Evolutionary conservation across 148 eudicot genomes (phyloP), one percentile per base, ranked within the genome.

Genomic region (Nepenthes gracilis): DNA sequence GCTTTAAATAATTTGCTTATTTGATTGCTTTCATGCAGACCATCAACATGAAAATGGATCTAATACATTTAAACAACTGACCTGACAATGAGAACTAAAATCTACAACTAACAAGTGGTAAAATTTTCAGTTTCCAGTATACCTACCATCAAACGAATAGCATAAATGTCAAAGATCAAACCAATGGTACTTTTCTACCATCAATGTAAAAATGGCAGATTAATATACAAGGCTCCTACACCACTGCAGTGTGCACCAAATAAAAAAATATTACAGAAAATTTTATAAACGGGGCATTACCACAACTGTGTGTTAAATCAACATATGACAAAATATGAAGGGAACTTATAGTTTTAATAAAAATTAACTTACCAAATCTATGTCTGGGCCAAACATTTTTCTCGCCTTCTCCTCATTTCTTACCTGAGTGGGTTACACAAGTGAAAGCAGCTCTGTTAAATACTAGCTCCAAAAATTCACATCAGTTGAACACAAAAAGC

Each of bases 381-480:
- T 66, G 61, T 88, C 95, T 51, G 88, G 91, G 60, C 96, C 99
- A 33, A 93, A 78, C 92, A 93, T 73, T 59, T 64, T 79, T 68
- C 85, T 88, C 62, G 95, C 99, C 71, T 93, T 93, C 58, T 84
- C 99, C 83, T 88, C 88, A 78, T 93, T 89, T 70, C 99, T 83
- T 48, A 82, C 99, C 99, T 93, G 83, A 58, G 23, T 23, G 9
- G 23, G 59, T 59, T 33, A 23, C 35, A 38, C 50, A 35, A n/a
- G 64, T 53, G 37, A 50, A 55, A 60, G 32, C 15, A 7, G 54
- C 55, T 35, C 2, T 38, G 55, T 51, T 14, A 36, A 45, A 43
- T 40, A 52, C 13, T 2, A 35, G 15, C 32, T 12, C 32, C 37
- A 35, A 14, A 35, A 55, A 55, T 1, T 6, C 35, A 1, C 12